Conservation (phyloP, 2,329 filamentous ascomycete species). For the Fusarium sp. region DNA sequence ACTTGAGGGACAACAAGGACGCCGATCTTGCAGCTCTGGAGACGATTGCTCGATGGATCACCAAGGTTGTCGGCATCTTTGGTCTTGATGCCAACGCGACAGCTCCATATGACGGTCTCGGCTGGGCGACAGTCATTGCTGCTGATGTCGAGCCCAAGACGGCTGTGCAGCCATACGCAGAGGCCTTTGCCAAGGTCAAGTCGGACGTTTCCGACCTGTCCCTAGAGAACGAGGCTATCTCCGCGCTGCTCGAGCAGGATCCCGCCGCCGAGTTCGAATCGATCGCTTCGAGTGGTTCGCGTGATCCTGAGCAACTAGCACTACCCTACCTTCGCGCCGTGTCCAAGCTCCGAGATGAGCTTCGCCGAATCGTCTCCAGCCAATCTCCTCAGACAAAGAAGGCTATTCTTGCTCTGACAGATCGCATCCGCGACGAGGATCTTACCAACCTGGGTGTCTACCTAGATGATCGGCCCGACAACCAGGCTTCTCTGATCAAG, state of each 20-base stretch:
- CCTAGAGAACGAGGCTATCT: slow-evolving; percentile 57
- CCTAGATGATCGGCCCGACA: slow-evolving; percentile 78
- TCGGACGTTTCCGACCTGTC: slow-evolving; percentile 57
- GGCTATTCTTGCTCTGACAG: slow-evolving; percentile 77
- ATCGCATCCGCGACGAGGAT: slow-evolving; percentile 79
- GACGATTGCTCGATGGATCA: slow-evolving; percentile 77
- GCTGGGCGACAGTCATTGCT: slow-evolving; percentile 59
- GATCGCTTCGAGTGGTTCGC: slow-evolving; percentile 55
- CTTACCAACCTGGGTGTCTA: slow-evolving; percentile 86
- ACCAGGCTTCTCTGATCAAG: slow-evolving; percentile 74
- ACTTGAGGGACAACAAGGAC: slow-evolving; percentile 58
- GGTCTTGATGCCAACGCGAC: slow-evolving; percentile 74
- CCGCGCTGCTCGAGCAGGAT: slow-evolving; percentile 53
- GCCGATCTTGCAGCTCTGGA: slow-evolving; percentile 59
- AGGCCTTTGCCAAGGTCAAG: slow-evolving; percentile 56
- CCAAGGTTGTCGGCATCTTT: slow-evolving; percentile 82
- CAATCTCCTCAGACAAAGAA: slow-evolving; percentile 65
- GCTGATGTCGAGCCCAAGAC: slow-evolving; percentile 54
- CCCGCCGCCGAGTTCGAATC: slow-evolving; percentile 58
- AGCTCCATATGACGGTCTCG: slow-evolving; percentile 63
- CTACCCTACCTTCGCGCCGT: slow-evolving; percentile 64
- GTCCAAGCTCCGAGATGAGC: slow-evolving; percentile 66
- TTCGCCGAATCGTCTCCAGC: slow-evolving; percentile 62
- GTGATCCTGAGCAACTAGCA: slow-evolving; percentile 61
- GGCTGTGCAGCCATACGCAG: slow-evolving; percentile 57